phyloP scores from a whole-genome alignment of 2,329 filamentous ascomycete genomes.

The Fusarium mangiferae region DNA sequence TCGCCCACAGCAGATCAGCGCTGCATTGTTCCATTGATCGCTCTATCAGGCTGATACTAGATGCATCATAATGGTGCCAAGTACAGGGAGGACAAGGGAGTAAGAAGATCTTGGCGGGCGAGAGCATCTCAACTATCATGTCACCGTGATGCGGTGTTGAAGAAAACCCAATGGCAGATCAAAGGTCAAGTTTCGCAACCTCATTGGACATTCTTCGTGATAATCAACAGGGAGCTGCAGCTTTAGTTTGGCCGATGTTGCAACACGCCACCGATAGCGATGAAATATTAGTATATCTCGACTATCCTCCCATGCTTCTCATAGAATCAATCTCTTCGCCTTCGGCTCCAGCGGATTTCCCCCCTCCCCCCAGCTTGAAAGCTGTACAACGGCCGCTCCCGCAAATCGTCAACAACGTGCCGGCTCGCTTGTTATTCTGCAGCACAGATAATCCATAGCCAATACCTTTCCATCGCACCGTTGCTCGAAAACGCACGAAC shows the following conservation, averaged over 20 bases:
- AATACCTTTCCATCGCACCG: neutral
- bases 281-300: neutral
- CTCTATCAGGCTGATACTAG: neutral
- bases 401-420: conserved; percentile 1
- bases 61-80: neutral
- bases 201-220: conserved; percentile 17
- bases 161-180: conserved; percentile 13
- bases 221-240: neutral
- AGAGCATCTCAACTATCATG: neutral
- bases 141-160: neutral
- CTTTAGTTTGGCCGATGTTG: neutral
- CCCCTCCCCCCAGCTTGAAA: neutral
- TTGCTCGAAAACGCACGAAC: neutral
- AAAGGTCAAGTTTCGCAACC: conserved; percentile 1
- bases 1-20: neutral
- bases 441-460: neutral
- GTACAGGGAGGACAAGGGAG: neutral
- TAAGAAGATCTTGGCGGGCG: neutral
- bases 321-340: neutral
- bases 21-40: conserved; percentile 9
- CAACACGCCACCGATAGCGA: neutral
- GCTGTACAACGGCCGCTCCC: conserved; percentile 25
- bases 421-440: neutral
- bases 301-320: neutral
- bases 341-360: neutral